phyloP scores from a whole-genome alignment of 305 asterid species.

The Striga hermonthica region DNA sequence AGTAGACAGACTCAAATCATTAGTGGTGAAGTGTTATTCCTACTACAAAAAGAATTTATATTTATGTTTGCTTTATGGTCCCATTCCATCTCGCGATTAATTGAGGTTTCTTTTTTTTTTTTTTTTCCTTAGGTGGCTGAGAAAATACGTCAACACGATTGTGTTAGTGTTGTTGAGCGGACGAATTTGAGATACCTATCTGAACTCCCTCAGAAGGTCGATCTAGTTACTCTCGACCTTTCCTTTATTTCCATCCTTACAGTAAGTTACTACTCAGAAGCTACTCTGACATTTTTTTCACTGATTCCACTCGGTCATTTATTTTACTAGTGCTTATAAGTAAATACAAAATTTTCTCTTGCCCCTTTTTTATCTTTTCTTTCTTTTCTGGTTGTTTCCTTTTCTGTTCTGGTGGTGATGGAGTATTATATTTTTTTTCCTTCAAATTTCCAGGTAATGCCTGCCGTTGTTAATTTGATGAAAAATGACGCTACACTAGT shows the following conservation, averaged over 20 bases:
- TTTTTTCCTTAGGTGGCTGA: slow-evolving; percentile 71
- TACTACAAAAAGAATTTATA: neutral
- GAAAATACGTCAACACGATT: slow-evolving; percentile 72
- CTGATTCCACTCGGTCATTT: neutral
- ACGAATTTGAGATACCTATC: slow-evolving; percentile 89
- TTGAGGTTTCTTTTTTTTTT: slow-evolving; percentile 29
- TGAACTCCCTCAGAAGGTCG: slow-evolving; percentile 88
- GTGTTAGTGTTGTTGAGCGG: slow-evolving; percentile 74
- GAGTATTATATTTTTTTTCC: slow-evolving; percentile 6
- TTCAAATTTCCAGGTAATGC: slow-evolving; percentile 71
- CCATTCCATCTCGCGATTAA: neutral
- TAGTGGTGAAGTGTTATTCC: neutral
- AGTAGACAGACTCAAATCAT: slow-evolving; percentile 19
- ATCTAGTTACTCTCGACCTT: slow-evolving; percentile 89
- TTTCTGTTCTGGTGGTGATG: neutral
- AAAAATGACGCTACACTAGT: slow-evolving; percentile 67
- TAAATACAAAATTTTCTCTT: neutral
- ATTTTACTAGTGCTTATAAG: neutral
- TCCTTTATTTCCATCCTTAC: slow-evolving; percentile 82
- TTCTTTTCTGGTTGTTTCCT: neutral
- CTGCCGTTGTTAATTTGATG: slow-evolving; percentile 75
- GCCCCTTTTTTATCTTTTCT: neutral
- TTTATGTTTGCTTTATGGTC: slow-evolving; percentile 7
- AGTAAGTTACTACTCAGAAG: slow-evolving; percentile 44
- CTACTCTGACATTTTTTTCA: neutral